Evolutionary conservation across 225 moss, liverwort and hornwort species (phyloP), one percentile per base, ranked within the genome.

Genomic region (Bryum argenteum): DNA sequence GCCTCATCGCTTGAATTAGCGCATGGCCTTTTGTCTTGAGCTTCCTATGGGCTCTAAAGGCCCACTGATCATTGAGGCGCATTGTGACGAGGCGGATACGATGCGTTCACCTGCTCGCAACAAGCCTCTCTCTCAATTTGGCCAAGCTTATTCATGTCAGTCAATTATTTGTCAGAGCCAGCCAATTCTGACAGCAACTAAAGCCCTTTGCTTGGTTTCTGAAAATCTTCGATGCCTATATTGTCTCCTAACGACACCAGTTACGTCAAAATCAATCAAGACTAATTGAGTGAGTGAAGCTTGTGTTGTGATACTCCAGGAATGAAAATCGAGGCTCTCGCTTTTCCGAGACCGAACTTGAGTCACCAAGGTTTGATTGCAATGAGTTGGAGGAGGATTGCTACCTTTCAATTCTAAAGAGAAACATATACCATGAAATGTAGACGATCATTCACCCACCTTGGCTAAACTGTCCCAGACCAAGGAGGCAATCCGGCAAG

Each of bases 161-260:
- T 6, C 76, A 67, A 72, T 76, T 57, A 80, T 76, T 76, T 62
- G 80, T 67, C 62, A 67, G 71, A 76, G 76, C 14, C 26, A 8
- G 8, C 65, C 43, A 50, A 41, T 61, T 13, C 80, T 67, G 80
- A 76, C 80, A 76, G 16, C 12, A 28, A 62, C 61, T 17, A 26
- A 60, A 28, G 24, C 47, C 9, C 0, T 23, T 14, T 52, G 24
- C 67, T 61, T 54, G 16, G 64, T 26, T 60, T 75, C 54, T 59
- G 59, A 54, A 44, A 47, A 47, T 47, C 17, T 10, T 37, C 5
- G 80, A 48, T 38, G 40, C 54, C 40, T 38, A 26, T 47, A 10
- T 38, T 60, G 66, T 47, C 48, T 20, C 23, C 1, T 48, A 17
- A 19, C 11, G 65, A 65, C 22, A 18, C 58, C 63, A 33, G 54